phyloP scores from a whole-genome alignment of 202 grass and related monocot species.

The Panicum virgatum region DNA sequence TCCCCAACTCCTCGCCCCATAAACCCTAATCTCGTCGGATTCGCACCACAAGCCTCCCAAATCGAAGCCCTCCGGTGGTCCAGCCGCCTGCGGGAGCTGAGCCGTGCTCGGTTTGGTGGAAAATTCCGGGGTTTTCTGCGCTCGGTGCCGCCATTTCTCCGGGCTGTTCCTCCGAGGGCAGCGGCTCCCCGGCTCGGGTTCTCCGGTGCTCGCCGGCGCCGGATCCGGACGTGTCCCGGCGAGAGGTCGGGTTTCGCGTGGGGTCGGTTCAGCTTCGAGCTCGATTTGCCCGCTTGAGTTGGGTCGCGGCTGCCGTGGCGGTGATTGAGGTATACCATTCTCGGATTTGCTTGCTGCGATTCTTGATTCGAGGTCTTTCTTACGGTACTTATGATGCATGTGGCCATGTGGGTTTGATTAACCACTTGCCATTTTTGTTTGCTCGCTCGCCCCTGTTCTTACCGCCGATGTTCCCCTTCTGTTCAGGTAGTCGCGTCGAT shows the following conservation, averaged over 20 bases:
- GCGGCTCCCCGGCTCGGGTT: background rate
- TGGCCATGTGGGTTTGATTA: conserved; percentile 5
- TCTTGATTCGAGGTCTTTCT: background rate
- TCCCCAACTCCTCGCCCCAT: conserved; percentile 15
- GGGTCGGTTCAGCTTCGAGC: background rate
- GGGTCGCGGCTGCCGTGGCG: conserved; percentile 1
- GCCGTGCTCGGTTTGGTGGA: background rate
- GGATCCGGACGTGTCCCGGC: conserved; percentile 41
- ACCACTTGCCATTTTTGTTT: background rate
- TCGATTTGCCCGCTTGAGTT: conserved; percentile 19
- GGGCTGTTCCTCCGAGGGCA: too few relatives aligned
- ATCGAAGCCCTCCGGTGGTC: background rate
- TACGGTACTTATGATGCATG: background rate
- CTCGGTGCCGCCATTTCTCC: background rate
- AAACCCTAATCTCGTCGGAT: conserved; percentile 43
- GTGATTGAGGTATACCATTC: conserved; percentile 38
- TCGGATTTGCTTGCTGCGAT: background rate
- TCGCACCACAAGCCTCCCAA: background rate
- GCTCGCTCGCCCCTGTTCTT: conserved; percentile 8
- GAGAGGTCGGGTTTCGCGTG: background rate
- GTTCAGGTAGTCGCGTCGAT: conserved; percentile 25
- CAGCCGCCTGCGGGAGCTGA: background rate
- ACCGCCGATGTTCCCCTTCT: background rate
- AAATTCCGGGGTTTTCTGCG: background rate
- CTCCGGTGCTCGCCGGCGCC: conserved; percentile 14